These are phyloP conservation scores for Pyrenula massariospora DNA, from an alignment of 495 filamentous ascomycete genomes.

Conservation along the genomic window DNA sequence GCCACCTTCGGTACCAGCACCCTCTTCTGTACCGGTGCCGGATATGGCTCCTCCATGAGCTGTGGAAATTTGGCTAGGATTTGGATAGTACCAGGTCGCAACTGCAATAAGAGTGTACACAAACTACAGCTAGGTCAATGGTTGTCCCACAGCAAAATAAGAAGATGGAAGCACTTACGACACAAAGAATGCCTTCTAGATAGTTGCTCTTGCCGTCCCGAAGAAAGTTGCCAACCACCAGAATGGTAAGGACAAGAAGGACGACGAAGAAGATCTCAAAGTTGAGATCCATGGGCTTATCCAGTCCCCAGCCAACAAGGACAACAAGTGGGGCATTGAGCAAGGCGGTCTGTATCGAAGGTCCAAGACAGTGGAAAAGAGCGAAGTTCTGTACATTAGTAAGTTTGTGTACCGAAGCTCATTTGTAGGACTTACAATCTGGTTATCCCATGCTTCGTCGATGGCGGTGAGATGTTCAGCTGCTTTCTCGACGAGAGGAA, in stretches of 20 bases:
- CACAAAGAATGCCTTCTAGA: constrained; percentile 65
- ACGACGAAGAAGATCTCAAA: constrained; percentile 88
- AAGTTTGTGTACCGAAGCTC: background rate
- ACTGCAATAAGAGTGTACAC: constrained; percentile 45
- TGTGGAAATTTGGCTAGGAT: constrained; percentile 12
- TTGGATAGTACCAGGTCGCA: constrained; percentile 38
- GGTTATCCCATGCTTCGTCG: constrained; percentile 83
- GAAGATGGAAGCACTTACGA: constrained; percentile 24
- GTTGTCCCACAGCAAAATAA: background rate
- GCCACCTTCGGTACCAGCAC: background rate
- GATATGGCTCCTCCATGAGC: constrained; percentile 10
- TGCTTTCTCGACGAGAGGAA: constrained; percentile 78
- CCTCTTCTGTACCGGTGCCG: background rate
- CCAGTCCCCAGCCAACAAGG: constrained; percentile 73
- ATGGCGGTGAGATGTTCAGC: constrained; percentile 84
- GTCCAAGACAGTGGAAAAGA: constrained; percentile 76
- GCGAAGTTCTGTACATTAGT: constrained; percentile 66
- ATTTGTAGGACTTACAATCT: constrained; percentile 5
- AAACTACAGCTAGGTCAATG: constrained; percentile 5
- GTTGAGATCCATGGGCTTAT: constrained; percentile 60
- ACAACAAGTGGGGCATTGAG: constrained; percentile 79
- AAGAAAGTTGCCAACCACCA: constrained; percentile 76
- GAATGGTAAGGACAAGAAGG: constrained; percentile 71
- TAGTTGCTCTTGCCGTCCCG: constrained; percentile 73
- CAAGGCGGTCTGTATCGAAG: constrained; percentile 81